These are phyloP conservation scores for Parachlorella kessleri DNA, from an alignment of 139 green algal species.

Conservation along the genomic window DNA sequence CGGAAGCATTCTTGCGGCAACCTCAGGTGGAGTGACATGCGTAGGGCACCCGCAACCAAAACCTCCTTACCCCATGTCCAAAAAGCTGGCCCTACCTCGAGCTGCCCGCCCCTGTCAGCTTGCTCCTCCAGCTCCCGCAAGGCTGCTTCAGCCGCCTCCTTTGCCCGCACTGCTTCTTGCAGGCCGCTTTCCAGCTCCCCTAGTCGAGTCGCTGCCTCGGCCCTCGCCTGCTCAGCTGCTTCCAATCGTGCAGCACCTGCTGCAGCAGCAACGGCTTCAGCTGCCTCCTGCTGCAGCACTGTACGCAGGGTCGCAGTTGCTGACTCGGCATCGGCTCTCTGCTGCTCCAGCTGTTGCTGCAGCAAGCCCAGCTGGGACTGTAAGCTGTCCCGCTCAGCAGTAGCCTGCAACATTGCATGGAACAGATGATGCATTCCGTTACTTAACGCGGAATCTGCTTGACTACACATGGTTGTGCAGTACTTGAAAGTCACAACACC, in stretches of 20 bases:
- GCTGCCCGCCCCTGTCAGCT: neutral
- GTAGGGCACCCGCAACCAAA: no score
- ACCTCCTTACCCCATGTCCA: no score
- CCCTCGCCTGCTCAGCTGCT: neutral
- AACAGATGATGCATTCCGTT: no score
- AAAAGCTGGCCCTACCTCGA: neutral
- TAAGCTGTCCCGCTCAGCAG: neutral
- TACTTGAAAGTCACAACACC: no score
- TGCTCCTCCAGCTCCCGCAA: neutral
- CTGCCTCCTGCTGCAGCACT: neutral
- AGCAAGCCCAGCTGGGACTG: neutral
- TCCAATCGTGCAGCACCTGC: slow-evolving; percentile 1
- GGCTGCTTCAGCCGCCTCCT: neutral
- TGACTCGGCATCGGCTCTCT: neutral
- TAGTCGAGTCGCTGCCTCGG: neutral
- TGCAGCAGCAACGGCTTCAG: neutral
- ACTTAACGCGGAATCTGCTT: no score
- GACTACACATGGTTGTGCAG: no score
- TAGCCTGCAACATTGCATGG: neutral
- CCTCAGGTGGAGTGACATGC: no score
- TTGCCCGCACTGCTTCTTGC: neutral
- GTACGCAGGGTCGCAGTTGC: neutral
- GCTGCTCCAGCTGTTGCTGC: neutral
- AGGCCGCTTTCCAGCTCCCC: neutral
- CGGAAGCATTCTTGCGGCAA: no score